Evolutionary conservation across 2,329 filamentous ascomycete species (phyloP).

Genomic region (Diplocarpon mali): DNA sequence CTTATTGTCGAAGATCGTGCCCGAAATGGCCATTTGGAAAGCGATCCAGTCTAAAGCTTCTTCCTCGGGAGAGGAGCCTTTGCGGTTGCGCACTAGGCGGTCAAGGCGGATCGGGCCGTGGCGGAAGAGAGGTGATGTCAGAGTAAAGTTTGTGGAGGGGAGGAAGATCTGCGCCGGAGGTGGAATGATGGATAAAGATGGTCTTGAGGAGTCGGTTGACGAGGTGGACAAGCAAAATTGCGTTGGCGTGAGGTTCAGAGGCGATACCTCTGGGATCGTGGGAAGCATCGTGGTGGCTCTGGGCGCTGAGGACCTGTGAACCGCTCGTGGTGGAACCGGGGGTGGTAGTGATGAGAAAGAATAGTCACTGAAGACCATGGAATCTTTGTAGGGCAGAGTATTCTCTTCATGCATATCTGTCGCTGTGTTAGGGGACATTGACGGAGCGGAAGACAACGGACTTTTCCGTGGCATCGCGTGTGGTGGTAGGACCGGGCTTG

Average conservation of each 20-base stretch:
- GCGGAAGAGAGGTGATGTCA: conserved; percentile 37
- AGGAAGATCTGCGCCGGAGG: conserved; percentile 28
- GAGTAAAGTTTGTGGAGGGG: conserved; percentile 34
- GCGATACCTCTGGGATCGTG: conserved; percentile 33
- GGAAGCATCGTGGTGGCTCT: conserved; percentile 25
- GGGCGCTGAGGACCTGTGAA: conserved; percentile 9
- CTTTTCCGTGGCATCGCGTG: conserved; percentile 5
- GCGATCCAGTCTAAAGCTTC: conserved; percentile 51
- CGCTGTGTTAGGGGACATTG: background rate
- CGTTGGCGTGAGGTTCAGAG: conserved; percentile 6
- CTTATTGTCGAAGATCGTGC: conserved; percentile 40
- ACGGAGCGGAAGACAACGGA: background rate
- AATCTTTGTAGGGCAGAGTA: background rate
- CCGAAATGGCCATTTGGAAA: conserved; percentile 53
- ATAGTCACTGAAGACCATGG: conserved; percentile 17
- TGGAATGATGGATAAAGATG: conserved; percentile 3
- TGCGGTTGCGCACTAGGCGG: conserved; percentile 29
- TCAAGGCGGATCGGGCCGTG: conserved; percentile 45
- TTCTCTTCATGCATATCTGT: background rate
- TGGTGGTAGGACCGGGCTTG: conserved; percentile 13
- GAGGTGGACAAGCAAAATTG: conserved; percentile 1
- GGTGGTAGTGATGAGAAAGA: conserved; percentile 24
- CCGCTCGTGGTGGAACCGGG: conserved; percentile 18
- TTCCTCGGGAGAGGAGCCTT: conserved; percentile 25
- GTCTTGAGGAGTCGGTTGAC: background rate